Percentiles rank a stretch among this genome's conserved stretches.
These are phyloP conservation scores for Biscogniauxia mediterranea DNA, from an alignment of 2,329 filamentous ascomycete species.

Conservation along the genomic window DNA sequence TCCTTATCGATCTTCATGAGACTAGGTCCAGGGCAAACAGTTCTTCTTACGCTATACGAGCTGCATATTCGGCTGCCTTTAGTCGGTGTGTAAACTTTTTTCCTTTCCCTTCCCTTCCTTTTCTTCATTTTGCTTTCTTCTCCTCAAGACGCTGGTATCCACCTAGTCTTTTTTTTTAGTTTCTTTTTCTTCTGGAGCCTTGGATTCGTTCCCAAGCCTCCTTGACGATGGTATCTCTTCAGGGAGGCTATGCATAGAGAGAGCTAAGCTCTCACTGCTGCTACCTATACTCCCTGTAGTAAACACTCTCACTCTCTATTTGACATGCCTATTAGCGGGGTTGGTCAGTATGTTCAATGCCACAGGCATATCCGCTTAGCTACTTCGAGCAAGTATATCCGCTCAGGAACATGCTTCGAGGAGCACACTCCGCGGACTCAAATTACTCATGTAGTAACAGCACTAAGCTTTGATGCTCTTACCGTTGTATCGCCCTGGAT, in stretches of 20 bases:
- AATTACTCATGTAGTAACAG: neutral
- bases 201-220: neutral
- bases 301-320: neutral
- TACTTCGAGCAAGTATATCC: neutral
- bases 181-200: neutral
- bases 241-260: neutral
- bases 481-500: neutral
- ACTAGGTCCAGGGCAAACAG: slow-evolving; percentile 32
- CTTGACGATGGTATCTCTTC: neutral
- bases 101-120: slow-evolving; percentile 7
- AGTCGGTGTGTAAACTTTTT: slow-evolving; percentile 55
- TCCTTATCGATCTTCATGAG: slow-evolving; percentile 58
- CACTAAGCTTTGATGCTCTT: neutral
- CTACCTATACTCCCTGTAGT: neutral
- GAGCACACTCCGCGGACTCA: neutral
- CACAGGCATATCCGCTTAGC: neutral
- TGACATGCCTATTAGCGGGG: too few species aligned
- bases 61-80: slow-evolving; percentile 73
- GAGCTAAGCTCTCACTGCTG: neutral
- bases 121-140: slow-evolving; percentile 3
- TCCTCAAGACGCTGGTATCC: neutral
- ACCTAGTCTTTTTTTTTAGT: neutral
- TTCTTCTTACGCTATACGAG: slow-evolving; percentile 59
- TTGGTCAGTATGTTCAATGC: too few species aligned
- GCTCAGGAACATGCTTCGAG: neutral